phyloP scores from a whole-genome alignment of 2,329 filamentous ascomycete genomes.

The Aspergillus ustus region DNA sequence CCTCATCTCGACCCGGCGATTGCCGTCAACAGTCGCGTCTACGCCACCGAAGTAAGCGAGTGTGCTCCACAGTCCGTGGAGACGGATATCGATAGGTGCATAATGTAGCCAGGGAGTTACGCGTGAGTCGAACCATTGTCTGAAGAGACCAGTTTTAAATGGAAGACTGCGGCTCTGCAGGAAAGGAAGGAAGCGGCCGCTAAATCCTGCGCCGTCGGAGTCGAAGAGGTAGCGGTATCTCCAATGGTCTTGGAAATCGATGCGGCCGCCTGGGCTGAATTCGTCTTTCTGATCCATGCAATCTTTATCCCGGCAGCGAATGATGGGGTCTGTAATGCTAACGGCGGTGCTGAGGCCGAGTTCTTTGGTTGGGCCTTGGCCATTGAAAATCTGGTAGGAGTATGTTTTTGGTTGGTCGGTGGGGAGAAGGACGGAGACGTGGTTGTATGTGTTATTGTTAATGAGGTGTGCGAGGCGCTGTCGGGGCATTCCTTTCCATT shows the following conservation, averaged over 20 bases:
- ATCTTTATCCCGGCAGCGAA: constrained; percentile 57
- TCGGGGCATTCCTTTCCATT: constrained; percentile 69
- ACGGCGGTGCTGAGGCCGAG: constrained; percentile 63
- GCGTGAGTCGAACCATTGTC: constrained; percentile 78
- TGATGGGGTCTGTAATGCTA: constrained; percentile 62
- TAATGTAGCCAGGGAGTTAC: constrained; percentile 79
- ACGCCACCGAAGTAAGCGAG: constrained; percentile 73
- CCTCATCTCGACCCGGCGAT: constrained; percentile 24
- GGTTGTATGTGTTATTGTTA: constrained; percentile 59
- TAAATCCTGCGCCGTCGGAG: constrained; percentile 70
- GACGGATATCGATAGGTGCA: constrained; percentile 74
- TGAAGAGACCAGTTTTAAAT: constrained; percentile 72
- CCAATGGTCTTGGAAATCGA: constrained; percentile 64
- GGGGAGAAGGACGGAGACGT: constrained; percentile 62
- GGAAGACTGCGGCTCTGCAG: constrained; percentile 70
- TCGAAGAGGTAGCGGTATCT: constrained; percentile 73
- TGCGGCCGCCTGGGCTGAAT: constrained; percentile 52
- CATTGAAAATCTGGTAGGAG: constrained; percentile 59
- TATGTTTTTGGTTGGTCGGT: constrained; percentile 49
- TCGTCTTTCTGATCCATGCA: constrained; percentile 59
- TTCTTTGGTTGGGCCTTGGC: constrained; percentile 42
- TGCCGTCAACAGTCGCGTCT: constrained; percentile 22
- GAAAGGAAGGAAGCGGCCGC: constrained; percentile 67
- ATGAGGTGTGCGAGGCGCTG: constrained; percentile 74
- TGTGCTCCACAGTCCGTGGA: constrained; percentile 74